phyloP scores from a whole-genome alignment of 2,329 filamentous ascomycete genomes.

The Chaetomiaceae sp. region DNA sequence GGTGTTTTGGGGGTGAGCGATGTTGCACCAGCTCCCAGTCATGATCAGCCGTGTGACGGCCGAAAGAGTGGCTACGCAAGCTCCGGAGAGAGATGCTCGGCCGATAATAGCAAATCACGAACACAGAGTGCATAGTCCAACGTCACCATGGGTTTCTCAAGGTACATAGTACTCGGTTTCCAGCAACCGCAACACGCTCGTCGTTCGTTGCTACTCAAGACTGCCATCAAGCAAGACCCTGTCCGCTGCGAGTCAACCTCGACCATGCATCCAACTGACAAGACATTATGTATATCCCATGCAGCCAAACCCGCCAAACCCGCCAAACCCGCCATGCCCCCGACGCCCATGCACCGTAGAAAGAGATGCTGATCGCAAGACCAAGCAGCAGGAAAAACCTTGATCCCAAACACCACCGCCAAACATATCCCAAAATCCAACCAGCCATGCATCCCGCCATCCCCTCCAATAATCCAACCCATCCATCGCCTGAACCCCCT shows the following conservation, averaged over 20 bases:
- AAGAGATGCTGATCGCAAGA: not conserved
- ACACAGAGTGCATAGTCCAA: too few species aligned
- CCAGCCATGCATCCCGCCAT: not conserved
- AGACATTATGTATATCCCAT: conserved; percentile 20
- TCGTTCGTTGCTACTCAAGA: not conserved
- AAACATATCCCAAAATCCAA: conserved; percentile 4
- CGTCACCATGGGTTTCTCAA: not conserved
- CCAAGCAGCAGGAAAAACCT: not conserved
- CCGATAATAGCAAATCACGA: too few species aligned
- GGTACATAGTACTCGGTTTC: not conserved
- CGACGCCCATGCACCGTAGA: conserved; percentile 6
- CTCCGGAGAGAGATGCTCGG: too few species aligned
- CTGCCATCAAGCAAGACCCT: not conserved
- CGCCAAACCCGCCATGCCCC: too few species aligned
- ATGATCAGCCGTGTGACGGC: not conserved
- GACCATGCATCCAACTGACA: conserved; percentile 15
- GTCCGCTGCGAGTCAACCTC: not conserved
- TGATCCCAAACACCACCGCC: not conserved
- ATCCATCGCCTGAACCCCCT: not conserved
- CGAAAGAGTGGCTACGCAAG: not conserved
- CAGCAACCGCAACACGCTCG: not conserved
- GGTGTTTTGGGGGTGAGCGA: not conserved
- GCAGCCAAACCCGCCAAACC: conserved; percentile 5
- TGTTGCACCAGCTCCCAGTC: not conserved
- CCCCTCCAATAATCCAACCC: not conserved